Evolutionary conservation across 495 filamentous ascomycete genomes (phyloP), one percentile per base, ranked within the genome.

Genomic region (Xylaria bambusicola): DNA sequence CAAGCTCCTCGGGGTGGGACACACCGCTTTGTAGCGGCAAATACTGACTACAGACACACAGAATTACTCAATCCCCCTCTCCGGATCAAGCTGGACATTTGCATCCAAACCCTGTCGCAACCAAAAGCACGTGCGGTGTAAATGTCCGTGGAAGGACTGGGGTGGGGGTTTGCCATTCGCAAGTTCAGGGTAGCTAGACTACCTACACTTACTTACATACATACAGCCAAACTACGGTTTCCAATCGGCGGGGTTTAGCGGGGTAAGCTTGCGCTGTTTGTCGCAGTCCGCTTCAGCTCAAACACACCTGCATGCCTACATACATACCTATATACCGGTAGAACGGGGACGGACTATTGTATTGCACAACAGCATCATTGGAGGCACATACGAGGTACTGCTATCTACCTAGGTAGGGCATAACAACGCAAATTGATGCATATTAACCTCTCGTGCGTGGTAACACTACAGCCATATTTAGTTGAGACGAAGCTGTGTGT

Each of bases 211-310:
- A n/a, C n/a, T n/a, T n/a, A n/a, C n/a, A n/a, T n/a, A n/a, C n/a
- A n/a, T n/a, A n/a, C n/a, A n/a, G n/a, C n/a, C n/a, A n/a, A n/a
- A n/a, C n/a, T n/a, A n/a, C n/a, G n/a, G n/a, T n/a, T n/a, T n/a
- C n/a, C n/a, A n/a, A 29, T 26, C 53, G 41, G 53, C 44, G 53
- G 41, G 53, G 53, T 56, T 54, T 56, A 42, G 53, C 53, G 53
- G 53, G 53, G 53, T 56, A 56, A 26, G 26, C 18, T 15, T 33
- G 40, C 3, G 12, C 13, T 38, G 36, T 38, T 38, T 38, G 36
- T 38, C 12, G 36, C 29, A 33, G 29, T 5, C 29, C 29, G 10
- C 5, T 13, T 38, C 36, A 38, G 36, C 36, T 38, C 36, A 38
- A 38, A 38, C 36, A 38, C 12, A 15, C 15, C 7, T 13, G 36